phyloP scores from a whole-genome alignment of 1,284 basidiomycete species.

The Paramarasmius palmivorus region DNA sequence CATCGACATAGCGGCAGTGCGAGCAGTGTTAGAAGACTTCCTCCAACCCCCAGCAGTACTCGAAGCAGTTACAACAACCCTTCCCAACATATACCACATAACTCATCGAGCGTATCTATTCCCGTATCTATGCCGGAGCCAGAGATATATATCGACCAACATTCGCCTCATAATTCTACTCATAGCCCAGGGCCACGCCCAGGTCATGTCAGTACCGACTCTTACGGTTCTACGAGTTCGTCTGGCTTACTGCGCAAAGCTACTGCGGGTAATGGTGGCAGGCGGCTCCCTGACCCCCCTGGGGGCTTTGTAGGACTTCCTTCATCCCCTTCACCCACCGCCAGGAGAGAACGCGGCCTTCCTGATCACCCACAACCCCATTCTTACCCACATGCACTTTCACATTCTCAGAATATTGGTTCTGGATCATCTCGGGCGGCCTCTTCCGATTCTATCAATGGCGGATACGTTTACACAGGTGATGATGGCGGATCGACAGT shows the following conservation, averaged over 20 bases:
- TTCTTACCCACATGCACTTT: neutral
- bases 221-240: slow-evolving; percentile 5
- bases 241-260: slow-evolving; percentile 6
- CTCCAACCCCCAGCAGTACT: slow-evolving; percentile 38
- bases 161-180: neutral
- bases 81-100: neutral
- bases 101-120: too few relatives aligned
- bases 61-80: slow-evolving; percentile 2
- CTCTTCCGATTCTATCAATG: neutral
- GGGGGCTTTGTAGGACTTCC: neutral
- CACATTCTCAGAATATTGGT: neutral
- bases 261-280: neutral
- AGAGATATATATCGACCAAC: slow-evolving; percentile 10
- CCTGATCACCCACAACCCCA: neutral
- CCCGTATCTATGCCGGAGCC: slow-evolving; percentile 13
- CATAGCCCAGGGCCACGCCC: neutral
- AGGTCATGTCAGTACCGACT: slow-evolving; percentile 8
- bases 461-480: neutral
- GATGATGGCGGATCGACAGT: slow-evolving; percentile 2
- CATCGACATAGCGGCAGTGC: slow-evolving; percentile 9
- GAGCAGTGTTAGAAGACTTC: slow-evolving; percentile 34
- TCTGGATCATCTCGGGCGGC: slow-evolving; percentile 1
- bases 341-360: neutral
- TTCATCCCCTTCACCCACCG: neutral
- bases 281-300: slow-evolving; percentile 1